phyloP scores from a whole-genome alignment of 176 grass and related monocot genomes.

The Elaeis guineensis region DNA sequence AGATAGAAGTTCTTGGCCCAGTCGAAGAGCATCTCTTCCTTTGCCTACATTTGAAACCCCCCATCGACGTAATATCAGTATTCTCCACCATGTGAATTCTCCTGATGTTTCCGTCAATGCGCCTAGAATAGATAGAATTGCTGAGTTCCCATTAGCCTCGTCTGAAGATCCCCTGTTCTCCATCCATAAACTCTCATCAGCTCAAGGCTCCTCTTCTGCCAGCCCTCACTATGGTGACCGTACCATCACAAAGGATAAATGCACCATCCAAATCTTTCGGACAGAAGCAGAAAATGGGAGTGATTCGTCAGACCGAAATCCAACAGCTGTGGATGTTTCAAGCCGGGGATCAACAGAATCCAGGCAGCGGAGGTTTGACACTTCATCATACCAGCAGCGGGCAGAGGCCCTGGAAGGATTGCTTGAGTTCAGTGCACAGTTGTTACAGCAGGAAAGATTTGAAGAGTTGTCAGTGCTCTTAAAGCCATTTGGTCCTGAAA shows the following conservation, averaged over 20 bases:
- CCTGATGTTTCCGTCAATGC: conserved; percentile 74
- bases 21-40: conserved; percentile 56
- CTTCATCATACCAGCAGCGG: conserved; percentile 75
- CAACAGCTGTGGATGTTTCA: conserved; percentile 27
- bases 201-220: conserved; percentile 34
- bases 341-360: conserved; percentile 72
- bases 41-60: conserved; percentile 38
- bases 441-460: conserved; percentile 84
- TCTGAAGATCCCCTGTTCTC: conserved; percentile 46
- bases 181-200: conserved; percentile 21
- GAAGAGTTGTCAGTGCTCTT: conserved; percentile 73
- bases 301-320: conserved; percentile 44
- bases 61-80: conserved; percentile 23
- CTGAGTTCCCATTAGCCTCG: conserved; percentile 67
- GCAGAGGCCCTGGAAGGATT: conserved; percentile 87
- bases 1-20: conserved; percentile 17
- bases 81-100: conserved; percentile 46
- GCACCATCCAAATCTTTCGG: conserved; percentile 56
- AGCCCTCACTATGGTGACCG: conserved; percentile 43
- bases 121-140: conserved; percentile 82
- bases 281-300: conserved; percentile 41
- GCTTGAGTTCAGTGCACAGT: conserved; percentile 81
- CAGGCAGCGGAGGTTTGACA: conserved; percentile 76
- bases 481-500: conserved; percentile 84
- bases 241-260: conserved; percentile 96